Percentiles rank a stretch among this genome's conserved stretches.
These are phyloP conservation scores for Saccharomycopsis babjevae DNA, from an alignment of 805 yeast genomes.

Conservation along the genomic window DNA sequence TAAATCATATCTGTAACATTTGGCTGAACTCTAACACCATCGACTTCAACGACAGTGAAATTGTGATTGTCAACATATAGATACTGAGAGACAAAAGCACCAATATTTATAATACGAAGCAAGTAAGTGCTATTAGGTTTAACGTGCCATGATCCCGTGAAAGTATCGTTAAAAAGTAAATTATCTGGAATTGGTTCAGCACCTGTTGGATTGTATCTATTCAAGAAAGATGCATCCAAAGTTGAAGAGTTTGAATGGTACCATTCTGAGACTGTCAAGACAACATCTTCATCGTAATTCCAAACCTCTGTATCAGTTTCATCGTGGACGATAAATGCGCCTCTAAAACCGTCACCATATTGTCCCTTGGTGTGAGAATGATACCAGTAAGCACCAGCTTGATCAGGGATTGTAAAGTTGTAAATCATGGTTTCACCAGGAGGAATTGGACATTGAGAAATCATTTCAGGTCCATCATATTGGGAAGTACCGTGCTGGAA, in stretches of 20 bases:
- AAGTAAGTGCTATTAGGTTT: slow-evolving; percentile 80
- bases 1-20: slow-evolving; percentile 61
- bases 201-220: slow-evolving; percentile 84
- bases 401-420: slow-evolving; percentile 76
- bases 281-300: slow-evolving; percentile 71
- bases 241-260: slow-evolving; percentile 54
- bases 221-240: slow-evolving; percentile 48
- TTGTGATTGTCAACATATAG: slow-evolving; percentile 82
- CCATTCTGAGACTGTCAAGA: slow-evolving; percentile 73
- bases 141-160: slow-evolving; percentile 65
- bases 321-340: slow-evolving; percentile 64
- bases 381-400: slow-evolving; percentile 93
- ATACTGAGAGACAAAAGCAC: slow-evolving; percentile 88
- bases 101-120: slow-evolving; percentile 71
- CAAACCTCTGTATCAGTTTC: slow-evolving; percentile 39
- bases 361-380: slow-evolving; percentile 89
- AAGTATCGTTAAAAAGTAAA: slow-evolving; percentile 72
- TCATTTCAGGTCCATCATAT: slow-evolving; percentile 88
- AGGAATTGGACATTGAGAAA: slow-evolving; percentile 88
- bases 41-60: slow-evolving; percentile 81
- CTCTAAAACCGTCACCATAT: slow-evolving; percentile 91
- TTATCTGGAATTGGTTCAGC: slow-evolving; percentile 93
- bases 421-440: slow-evolving; percentile 66
- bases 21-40: slow-evolving; percentile 79
- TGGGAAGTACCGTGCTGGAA: slow-evolving; percentile 59